Conservation (phyloP, 2,329 filamentous ascomycete species). For the Aspergillus sp. region DNA sequence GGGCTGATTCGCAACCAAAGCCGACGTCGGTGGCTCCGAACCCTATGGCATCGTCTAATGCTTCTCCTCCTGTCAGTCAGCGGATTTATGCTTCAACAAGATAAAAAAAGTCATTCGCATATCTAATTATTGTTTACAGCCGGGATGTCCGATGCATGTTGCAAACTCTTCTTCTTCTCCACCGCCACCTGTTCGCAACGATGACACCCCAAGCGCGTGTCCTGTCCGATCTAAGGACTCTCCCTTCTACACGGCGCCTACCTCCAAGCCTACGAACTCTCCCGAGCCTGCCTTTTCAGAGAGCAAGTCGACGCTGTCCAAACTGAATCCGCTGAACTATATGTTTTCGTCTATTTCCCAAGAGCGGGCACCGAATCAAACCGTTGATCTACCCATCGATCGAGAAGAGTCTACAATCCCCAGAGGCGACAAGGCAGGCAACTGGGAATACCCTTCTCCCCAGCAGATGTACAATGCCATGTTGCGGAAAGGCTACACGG, state of each 20-base stretch:
- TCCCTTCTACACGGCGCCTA: slow-evolving; percentile 39
- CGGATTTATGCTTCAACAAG: background rate
- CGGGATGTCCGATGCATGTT: slow-evolving; percentile 67
- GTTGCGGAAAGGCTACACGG: slow-evolving; percentile 89
- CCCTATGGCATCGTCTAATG: slow-evolving; percentile 42
- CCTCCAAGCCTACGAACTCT: slow-evolving; percentile 25
- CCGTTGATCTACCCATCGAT: slow-evolving; percentile 67
- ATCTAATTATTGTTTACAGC: slow-evolving; percentile 41
- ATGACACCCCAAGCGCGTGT: slow-evolving; percentile 30
- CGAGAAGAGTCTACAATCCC: slow-evolving; percentile 88
- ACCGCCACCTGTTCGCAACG: slow-evolving; percentile 21
- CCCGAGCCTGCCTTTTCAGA: slow-evolving; percentile 26
- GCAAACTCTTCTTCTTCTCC: slow-evolving; percentile 28
- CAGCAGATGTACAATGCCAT: slow-evolving; percentile 99
- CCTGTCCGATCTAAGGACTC: slow-evolving; percentile 47
- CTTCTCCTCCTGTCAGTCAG: slow-evolving; percentile 51
- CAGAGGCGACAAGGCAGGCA: slow-evolving; percentile 66
- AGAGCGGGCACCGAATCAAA: slow-evolving; percentile 68
- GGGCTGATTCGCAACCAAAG: slow-evolving; percentile 52
- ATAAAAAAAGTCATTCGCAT: background rate
- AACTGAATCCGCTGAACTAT: slow-evolving; percentile 80
- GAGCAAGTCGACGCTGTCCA: slow-evolving; percentile 52
- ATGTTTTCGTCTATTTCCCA: slow-evolving; percentile 90
- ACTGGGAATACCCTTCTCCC: slow-evolving; percentile 96
- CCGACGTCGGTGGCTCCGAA: slow-evolving; percentile 41